phyloP scores from a whole-genome alignment of 805 yeast genomes.

The Hanseniaspora opuntiae region DNA sequence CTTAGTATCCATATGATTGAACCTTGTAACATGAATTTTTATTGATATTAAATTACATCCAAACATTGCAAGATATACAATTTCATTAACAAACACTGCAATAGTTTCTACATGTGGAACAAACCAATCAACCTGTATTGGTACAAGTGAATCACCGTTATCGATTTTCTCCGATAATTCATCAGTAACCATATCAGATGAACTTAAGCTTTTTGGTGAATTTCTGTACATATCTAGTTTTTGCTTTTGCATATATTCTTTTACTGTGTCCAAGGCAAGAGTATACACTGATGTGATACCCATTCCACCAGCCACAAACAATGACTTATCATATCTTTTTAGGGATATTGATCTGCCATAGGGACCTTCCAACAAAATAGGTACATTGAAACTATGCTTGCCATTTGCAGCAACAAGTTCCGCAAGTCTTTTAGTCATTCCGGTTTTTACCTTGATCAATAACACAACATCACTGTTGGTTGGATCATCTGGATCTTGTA shows the following conservation, averaged over 20 bases:
- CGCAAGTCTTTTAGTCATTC: conserved; percentile 31
- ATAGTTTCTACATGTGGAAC: background rate
- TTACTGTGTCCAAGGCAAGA: conserved; percentile 27
- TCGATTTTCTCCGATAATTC: background rate
- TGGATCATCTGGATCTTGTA: conserved; percentile 26
- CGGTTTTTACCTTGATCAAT: conserved; percentile 35
- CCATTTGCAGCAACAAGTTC: conserved; percentile 20
- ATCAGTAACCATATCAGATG: background rate
- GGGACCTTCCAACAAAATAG: conserved; percentile 49
- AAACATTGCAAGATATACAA: background rate
- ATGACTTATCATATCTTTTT: conserved; percentile 37
- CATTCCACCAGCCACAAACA: conserved; percentile 59
- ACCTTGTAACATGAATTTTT: conserved; percentile 1
- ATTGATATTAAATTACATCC: background rate
- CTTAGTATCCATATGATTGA: background rate
- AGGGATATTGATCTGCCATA: conserved; percentile 45
- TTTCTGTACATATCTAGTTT: background rate
- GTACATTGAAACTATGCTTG: conserved; percentile 22
- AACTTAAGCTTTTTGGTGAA: background rate
- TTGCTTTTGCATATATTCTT: conserved; percentile 2
- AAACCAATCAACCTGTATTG: background rate
- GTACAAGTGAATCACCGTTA: background rate
- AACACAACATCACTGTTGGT: conserved; percentile 27
- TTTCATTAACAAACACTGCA: background rate
- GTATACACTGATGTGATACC: conserved; percentile 49